phyloP scores from a whole-genome alignment of 345 rosid species.

The Raphanus raphanistrum region DNA sequence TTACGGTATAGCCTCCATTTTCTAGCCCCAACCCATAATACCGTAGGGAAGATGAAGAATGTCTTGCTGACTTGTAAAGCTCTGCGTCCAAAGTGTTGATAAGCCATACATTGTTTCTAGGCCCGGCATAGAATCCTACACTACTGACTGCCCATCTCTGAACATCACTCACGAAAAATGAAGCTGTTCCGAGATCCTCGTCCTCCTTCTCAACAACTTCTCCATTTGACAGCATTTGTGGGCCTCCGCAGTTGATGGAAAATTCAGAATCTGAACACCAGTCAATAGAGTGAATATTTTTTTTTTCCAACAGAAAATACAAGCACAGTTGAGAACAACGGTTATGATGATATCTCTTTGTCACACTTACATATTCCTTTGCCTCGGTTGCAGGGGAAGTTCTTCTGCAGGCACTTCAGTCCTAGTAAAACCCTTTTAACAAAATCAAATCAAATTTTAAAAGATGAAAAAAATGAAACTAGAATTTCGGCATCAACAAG shows the following conservation, averaged over 20 bases:
- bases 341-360: background rate
- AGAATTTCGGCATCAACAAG: background rate
- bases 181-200: constrained; percentile 54
- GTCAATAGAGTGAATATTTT: background rate
- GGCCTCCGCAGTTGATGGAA: constrained; percentile 66
- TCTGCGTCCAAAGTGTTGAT: constrained; percentile 37
- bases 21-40: constrained; percentile 25
- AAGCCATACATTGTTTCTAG: constrained; percentile 31
- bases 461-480: background rate
- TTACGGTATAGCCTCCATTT: constrained; percentile 31
- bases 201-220: constrained; percentile 50
- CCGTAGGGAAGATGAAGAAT: constrained; percentile 39
- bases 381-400: constrained; percentile 34
- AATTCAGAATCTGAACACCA: constrained; percentile 51
- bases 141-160: constrained; percentile 58
- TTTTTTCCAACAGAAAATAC: background rate
- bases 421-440: constrained; percentile 38
- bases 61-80: constrained; percentile 42
- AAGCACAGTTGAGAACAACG: background rate
- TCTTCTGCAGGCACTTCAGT: constrained; percentile 60
- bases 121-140: constrained; percentile 44
- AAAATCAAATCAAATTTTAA: background rate
- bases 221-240: constrained; percentile 37
- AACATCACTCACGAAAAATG: constrained; percentile 45
- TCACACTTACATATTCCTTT: constrained; percentile 54